Conservation (phyloP, 1,284 basidiomycete species). For the Sanghuangporus baumii region DNA sequence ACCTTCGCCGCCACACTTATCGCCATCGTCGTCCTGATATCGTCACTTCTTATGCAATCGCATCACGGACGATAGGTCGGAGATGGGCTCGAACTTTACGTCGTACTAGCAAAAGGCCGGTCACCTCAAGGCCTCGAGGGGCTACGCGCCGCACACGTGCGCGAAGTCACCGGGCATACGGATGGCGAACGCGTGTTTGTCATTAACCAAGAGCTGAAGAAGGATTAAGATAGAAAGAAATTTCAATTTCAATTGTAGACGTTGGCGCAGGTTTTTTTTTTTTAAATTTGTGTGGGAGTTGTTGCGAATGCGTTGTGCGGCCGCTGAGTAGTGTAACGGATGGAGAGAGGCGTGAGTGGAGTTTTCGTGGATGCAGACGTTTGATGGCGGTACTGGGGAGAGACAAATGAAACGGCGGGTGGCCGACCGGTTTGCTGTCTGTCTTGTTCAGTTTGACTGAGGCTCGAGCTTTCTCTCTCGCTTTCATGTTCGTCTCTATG, state of each 20-base stretch:
- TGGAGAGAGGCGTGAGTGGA: background rate
- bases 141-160: conserved; percentile 51
- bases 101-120: conserved; percentile 72
- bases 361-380: background rate
- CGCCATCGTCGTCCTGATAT: background rate
- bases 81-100: conserved; percentile 87
- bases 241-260: too few relatives aligned
- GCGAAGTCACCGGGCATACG: conserved; percentile 51
- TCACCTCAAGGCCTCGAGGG: conserved; percentile 56
- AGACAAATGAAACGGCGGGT: background rate
- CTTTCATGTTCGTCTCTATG: background rate
- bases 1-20: background rate
- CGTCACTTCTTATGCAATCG: background rate
- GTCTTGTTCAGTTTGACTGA: background rate
- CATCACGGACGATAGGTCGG: conserved; percentile 58
- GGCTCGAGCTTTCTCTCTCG: background rate
- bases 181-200: conserved; percentile 73
- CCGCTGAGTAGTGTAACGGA: background rate
- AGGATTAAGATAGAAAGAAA: conserved; percentile 35
- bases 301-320: background rate
- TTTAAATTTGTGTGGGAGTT: background rate
- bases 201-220: conserved; percentile 69
- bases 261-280: background rate
- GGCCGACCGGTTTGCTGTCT: background rate
- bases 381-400: background rate